Evolutionary conservation across 2,329 filamentous ascomycete genomes (phyloP), one percentile per base, ranked within the genome.

Genomic region (Scedosporium aurantiacum): DNA sequence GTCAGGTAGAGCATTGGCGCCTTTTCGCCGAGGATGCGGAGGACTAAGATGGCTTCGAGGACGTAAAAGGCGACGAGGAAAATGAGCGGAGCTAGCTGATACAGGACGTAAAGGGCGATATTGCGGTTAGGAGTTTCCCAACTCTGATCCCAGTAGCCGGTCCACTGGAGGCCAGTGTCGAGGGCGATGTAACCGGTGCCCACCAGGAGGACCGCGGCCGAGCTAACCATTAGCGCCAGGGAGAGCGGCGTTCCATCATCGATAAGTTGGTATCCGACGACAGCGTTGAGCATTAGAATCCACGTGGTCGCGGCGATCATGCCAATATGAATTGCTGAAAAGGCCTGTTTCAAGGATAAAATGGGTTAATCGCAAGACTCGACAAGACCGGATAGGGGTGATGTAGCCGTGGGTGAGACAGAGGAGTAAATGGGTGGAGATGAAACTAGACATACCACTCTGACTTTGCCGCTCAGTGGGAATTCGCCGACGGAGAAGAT

Each of bases 401-500:
- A 37, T 12, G 21, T 2, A 14, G n/a, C 2, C 32, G 5, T 37
- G 40, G n/a, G n/a, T 21, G 45, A 23, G 57, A 45, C 55, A 58
- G 56, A 23, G 23, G n/a, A 27, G 25, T 5, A 27, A 5, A 27
- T 27, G 25, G 3, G 3, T 27, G 25, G 37, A 12, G 10, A n/a
- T 16, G 4, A n/a, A 63, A 14, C n/a, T 23, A 32, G 55, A 78
- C 86, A 65, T 81, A 89, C 91, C 68, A 89, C 81, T 71, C 91
- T 85, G 63, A 90, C 88, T 58, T 76, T 83, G 60, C 80, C 76
- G 66, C 83, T 78, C 21, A 97, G 76, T 2, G 93, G 91, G 68
- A 99, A 93, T 32, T 87, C 89, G 67, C 94, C 94, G 41, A 97
- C 86, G 0, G 91, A 92, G 76, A 99, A 97, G 69, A 99, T 96